phyloP scores from a whole-genome alignment of 2,329 filamentous ascomycete genomes.

The Ophiocordyceps camponoti-saundersi region DNA sequence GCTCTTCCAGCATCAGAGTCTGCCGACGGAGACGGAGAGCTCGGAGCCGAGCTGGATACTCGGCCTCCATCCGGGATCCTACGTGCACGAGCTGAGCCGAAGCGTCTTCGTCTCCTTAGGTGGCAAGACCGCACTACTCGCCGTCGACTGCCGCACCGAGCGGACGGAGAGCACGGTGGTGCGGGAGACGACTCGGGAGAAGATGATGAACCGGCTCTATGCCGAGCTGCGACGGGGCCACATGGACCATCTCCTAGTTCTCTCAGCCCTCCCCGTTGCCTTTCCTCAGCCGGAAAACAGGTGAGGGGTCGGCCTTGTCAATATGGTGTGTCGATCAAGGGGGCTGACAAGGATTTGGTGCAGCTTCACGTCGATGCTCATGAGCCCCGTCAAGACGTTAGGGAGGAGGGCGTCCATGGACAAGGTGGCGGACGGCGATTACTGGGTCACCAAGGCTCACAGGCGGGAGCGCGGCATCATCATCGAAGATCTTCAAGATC shows the following conservation, averaged over 20 bases:
- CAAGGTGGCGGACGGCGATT: constrained; percentile 75
- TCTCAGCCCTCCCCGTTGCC: constrained; percentile 70
- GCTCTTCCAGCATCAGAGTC: constrained; percentile 92
- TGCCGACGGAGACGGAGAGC: constrained; percentile 61
- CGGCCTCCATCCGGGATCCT: constrained; percentile 65
- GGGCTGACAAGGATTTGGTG: constrained; percentile 12
- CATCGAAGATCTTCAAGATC: constrained; percentile 79
- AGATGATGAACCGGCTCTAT: constrained; percentile 73
- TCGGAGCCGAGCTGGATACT: constrained; percentile 87
- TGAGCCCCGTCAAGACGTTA: constrained; percentile 80
- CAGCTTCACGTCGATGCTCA: constrained; percentile 64
- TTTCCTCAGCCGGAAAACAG: constrained; percentile 56
- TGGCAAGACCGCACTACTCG: constrained; percentile 62
- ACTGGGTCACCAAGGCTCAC: constrained; percentile 93
- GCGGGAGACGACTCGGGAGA: constrained; percentile 64
- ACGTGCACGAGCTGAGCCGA: constrained; percentile 72
- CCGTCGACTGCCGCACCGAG: constrained; percentile 83
- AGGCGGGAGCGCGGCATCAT: constrained; percentile 78
- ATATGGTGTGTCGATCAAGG: no score
- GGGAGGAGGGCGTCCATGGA: constrained; percentile 69
- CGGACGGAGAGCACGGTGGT: constrained; percentile 70
- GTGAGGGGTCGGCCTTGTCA: no score
- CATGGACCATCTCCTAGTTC: constrained; percentile 76
- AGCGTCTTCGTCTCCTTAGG: constrained; percentile 78
- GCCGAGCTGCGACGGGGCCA: constrained; percentile 67